phyloP scores from a whole-genome alignment of 2,329 filamentous ascomycete genomes.

The Ophiosphaerella herpotricha region DNA sequence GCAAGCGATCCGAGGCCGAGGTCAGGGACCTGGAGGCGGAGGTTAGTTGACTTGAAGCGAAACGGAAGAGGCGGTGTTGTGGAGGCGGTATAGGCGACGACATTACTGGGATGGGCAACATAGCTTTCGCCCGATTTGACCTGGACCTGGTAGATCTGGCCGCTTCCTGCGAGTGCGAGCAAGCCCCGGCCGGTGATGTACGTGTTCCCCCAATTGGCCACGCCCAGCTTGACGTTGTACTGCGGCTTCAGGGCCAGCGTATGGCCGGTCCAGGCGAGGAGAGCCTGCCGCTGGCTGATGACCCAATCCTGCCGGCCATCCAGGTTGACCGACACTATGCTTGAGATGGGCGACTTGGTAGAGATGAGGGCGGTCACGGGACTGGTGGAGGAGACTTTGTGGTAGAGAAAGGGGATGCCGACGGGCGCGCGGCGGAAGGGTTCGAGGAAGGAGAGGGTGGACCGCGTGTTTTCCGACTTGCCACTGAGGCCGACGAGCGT shows the following conservation, averaged over 20 bases:
- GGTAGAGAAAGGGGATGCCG: conserved; percentile 93
- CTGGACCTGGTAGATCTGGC: conserved; percentile 85
- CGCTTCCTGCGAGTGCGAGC: conserved; percentile 80
- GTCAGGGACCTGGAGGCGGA: conserved; percentile 78
- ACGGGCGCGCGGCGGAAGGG: conserved; percentile 79
- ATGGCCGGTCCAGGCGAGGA: conserved; percentile 96
- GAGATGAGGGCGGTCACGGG: conserved; percentile 88
- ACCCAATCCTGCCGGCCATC: conserved; percentile 97
- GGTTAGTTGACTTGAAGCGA: conserved; percentile 76
- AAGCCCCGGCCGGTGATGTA: conserved; percentile 86
- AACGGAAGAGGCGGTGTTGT: conserved; percentile 78
- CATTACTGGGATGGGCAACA: conserved; percentile 86
- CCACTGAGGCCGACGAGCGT: conserved; percentile 89
- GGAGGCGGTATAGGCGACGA: conserved; percentile 85
- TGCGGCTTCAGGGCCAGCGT: conserved; percentile 76
- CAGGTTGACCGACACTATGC: conserved; percentile 84
- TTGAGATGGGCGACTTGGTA: conserved; percentile 83
- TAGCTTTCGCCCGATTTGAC: conserved; percentile 85
- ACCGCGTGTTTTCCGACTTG: conserved; percentile 88
- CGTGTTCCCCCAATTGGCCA: conserved; percentile 91
- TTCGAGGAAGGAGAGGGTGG: conserved; percentile 83
- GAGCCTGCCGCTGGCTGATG: conserved; percentile 80
- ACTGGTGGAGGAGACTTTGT: conserved; percentile 80
- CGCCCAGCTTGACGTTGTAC: conserved; percentile 72
- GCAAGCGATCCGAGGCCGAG: conserved; percentile 66